Evolutionary conservation across 2,329 filamentous ascomycete species (phyloP), one percentile per base, ranked within the genome.

Genomic region (Epichloe elymi): DNA sequence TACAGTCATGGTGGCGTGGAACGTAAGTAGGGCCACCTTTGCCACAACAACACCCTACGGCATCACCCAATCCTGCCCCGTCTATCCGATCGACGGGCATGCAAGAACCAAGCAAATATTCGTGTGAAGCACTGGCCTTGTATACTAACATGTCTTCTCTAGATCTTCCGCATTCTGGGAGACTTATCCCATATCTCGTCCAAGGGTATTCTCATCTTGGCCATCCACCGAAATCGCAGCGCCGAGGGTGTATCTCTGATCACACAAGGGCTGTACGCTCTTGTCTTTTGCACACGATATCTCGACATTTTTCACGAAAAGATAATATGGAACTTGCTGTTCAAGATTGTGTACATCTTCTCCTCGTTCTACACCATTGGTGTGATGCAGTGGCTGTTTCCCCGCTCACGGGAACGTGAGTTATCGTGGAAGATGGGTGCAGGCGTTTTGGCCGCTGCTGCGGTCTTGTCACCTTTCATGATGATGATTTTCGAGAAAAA

Each of bases 211-310:
- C 77, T 96, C 60, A 88, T 96, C 70, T 86, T 83, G 72, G 83
- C 89, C 51, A 95, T 96, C 61, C 88, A 95, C 69, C 79, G 80
- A 58, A 95, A 96, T 64, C 79, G 79, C 63, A 93, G 86, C 65
- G 86, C 89, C 46, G 89, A 95, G 74, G 88, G 90, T 53, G 86
- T 96, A 54, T 95, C 89, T 23, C 82, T 95, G 63, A 87, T 97
- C 61, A 95, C 86, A 1, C 91, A 97, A 68, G 76, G 83, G 51
- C 81, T 96, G 57, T 97, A 97, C 70, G 81, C 84, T 51, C 66
- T 85, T 56, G 90, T 97, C 52, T 97, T 96, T 70, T 74, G 83
- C 61, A 83, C 88, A 4, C 82, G 91, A 54, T 97, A 97, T 69
- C 79, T 91, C 56, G 87, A 96, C 65, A 72, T 96, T 57, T 88